Evolutionary conservation across 805 yeast species (phyloP).

Genomic region (Komagataella ulmi): DNA sequence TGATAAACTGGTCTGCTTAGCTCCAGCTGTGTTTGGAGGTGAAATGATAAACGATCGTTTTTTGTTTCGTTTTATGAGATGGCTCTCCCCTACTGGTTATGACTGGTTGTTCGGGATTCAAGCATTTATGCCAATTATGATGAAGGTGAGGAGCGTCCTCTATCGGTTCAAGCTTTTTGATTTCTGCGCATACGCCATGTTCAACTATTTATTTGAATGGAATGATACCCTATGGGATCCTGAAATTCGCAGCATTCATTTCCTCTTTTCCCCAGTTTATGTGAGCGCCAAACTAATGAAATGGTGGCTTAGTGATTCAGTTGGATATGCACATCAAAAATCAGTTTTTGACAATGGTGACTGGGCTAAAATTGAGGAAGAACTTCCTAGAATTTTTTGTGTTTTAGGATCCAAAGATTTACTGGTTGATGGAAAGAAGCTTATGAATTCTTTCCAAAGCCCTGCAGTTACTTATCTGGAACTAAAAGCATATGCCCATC

Average conservation of each 20-base stretch:
- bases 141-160: slow-evolving; percentile 35
- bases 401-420: slow-evolving; percentile 64
- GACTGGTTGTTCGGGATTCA: slow-evolving; percentile 58
- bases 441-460: slow-evolving; percentile 49
- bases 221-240: slow-evolving; percentile 65
- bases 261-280: slow-evolving; percentile 75
- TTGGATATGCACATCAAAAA: slow-evolving; percentile 35
- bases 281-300: slow-evolving; percentile 72
- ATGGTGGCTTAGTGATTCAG: slow-evolving; percentile 70
- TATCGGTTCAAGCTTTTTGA: slow-evolving; percentile 45
- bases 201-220: slow-evolving; percentile 84
- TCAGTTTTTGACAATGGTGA: slow-evolving; percentile 29
- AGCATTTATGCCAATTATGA: slow-evolving; percentile 69
- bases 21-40: slow-evolving; percentile 92
- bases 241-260: slow-evolving; percentile 55
- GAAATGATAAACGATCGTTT: slow-evolving; percentile 45
- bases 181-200: slow-evolving; percentile 62
- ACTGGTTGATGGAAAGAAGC: slow-evolving; percentile 62
- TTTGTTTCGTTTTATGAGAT: slow-evolving; percentile 52
- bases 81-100: slow-evolving; percentile 27
- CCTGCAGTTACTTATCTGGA: slow-evolving; percentile 23
- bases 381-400: slow-evolving; percentile 47
- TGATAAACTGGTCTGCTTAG: slow-evolving; percentile 59
- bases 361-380: slow-evolving; percentile 14
- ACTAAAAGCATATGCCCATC: slow-evolving; percentile 61